These are phyloP conservation scores for Pilasporangium apinafurcum DNA, from an alignment of 352 stramenopile species.

Conservation along the genomic window DNA sequence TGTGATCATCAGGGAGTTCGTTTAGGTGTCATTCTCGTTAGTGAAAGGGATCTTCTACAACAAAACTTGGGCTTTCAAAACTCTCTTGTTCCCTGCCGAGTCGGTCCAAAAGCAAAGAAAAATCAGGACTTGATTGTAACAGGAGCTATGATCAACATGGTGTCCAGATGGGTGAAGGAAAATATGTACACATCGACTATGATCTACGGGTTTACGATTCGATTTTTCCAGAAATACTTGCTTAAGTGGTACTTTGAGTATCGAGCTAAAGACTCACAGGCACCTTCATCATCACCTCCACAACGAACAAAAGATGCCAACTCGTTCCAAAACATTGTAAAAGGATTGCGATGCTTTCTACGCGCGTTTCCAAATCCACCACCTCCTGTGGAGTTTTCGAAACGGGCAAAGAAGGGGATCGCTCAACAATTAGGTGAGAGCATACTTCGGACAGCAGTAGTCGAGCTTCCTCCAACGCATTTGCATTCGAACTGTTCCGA, in stretches of 20 bases:
- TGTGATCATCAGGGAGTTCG: conserved; percentile 69
- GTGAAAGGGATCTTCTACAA: conserved; percentile 51
- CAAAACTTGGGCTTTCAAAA: conserved; percentile 59
- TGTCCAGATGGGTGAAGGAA: conserved; percentile 37
- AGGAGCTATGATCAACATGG: conserved; percentile 36
- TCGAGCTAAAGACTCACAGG: conserved; percentile 2
- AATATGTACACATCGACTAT: conserved; percentile 49
- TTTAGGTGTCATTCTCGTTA: conserved; percentile 54
- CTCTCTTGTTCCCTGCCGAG: conserved; percentile 3
- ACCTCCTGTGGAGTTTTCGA: not conserved
- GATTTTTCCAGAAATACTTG: conserved; percentile 68
- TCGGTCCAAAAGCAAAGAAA: conserved; percentile 9
- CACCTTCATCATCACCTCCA: conserved; percentile 6
- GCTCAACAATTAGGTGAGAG: conserved; percentile 27
- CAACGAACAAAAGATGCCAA: conserved; percentile 21
- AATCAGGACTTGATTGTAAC: conserved; percentile 8
- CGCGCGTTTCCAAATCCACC: conserved; percentile 37
- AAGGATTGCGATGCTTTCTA: conserved; percentile 71
- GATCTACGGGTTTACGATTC: conserved; percentile 73
- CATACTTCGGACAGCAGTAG: conserved; percentile 37
- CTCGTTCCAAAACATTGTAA: conserved; percentile 75
- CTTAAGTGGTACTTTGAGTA: conserved; percentile 50
- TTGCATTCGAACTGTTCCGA: conserved; percentile 67
- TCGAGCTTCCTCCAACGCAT: conserved; percentile 49
- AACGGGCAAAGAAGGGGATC: conserved; percentile 6